Evolutionary conservation across 164 flowering plant species (phyloP), one percentile per base, ranked within the genome.

Genomic region (Magnolia changhungtana): DNA sequence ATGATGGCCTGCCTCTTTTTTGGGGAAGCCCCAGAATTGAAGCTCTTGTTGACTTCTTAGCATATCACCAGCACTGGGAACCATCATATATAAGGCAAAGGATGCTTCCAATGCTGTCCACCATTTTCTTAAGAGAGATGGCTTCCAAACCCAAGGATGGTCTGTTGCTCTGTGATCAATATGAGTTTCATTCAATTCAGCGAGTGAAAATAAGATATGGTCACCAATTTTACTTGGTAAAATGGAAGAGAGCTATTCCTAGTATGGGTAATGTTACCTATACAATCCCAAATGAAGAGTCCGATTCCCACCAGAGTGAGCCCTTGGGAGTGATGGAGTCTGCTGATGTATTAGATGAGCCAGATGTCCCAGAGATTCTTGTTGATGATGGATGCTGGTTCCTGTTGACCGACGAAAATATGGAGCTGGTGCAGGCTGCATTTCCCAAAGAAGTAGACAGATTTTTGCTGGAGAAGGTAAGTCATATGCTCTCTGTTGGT

Each of bases 391-490:
- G 93, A 1, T 68, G 85, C 77, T 81, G 81, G 51, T 89, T 85
- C 82, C 72, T 96, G 84, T 78, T 86, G 78, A 94, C 97, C 21
- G 99, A 93, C 80, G 99, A 96, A 84, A 88, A 87, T 82, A 86
- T 88, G 85, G 91, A 88, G 67, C 90, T 94, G 73, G 92, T 94
- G 75, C 82, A 59, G 59, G 84, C 89, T 69, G 97, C 97, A 74
- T 96, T 87, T 81, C 99, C 98, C 1, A 83, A 84, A 55, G 81
- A 90, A 72, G 90, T 87, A 27, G 78, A 82, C 24, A 77, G 67
- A 23, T 96, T 90, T 79, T 77, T 87, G 84, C 77, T 71, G 78
- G 90, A 89, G 73, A 87, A 94, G 96, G 97, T 96, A 77, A 66
- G 63, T 52, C 63, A 45, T 10, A 37, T 66, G 24, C 20, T n/a